phyloP scores from a whole-genome alignment of 2,329 filamentous ascomycete genomes.

The Arthrobotrys megalospora region DNA sequence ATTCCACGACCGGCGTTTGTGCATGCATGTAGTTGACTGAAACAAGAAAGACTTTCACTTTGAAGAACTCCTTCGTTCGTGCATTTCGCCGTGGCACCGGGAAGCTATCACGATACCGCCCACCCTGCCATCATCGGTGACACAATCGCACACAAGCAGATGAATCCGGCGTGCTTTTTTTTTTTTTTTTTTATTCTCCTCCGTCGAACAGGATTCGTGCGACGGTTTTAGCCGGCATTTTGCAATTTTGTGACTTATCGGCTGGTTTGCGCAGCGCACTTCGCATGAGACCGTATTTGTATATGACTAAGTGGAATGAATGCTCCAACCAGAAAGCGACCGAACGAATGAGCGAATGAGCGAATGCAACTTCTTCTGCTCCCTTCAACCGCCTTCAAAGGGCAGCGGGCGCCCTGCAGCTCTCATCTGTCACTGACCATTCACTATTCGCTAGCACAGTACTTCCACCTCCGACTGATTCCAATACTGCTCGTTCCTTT shows the following conservation, averaged over 20 bases:
- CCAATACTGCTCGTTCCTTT: not conserved
- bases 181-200: not conserved
- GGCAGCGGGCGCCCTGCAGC: constrained; percentile 22
- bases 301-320: constrained; percentile 22
- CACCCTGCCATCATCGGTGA: constrained; percentile 25
- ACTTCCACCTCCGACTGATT: too few relatives aligned
- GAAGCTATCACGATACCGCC: constrained; percentile 15
- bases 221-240: constrained; percentile 11
- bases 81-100: constrained; percentile 6
- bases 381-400: constrained; percentile 22
- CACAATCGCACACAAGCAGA: constrained; percentile 45
- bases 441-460: too few relatives aligned
- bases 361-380: constrained; percentile 8
- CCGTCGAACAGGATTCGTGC: not conserved
- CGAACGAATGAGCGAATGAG: not conserved
- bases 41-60: not conserved
- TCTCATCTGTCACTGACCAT: not conserved
- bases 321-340: constrained; percentile 26
- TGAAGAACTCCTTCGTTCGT: constrained; percentile 23
- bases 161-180: constrained; percentile 41
- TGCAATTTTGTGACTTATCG: constrained; percentile 1
- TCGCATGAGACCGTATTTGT: constrained; percentile 2
- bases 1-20: constrained; percentile 28
- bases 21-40: constrained; percentile 18
- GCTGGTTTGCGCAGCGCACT: constrained; percentile 19